These are phyloP conservation scores for Didymella pinodella DNA, from an alignment of 2,329 filamentous ascomycete species.

Conservation along the genomic window DNA sequence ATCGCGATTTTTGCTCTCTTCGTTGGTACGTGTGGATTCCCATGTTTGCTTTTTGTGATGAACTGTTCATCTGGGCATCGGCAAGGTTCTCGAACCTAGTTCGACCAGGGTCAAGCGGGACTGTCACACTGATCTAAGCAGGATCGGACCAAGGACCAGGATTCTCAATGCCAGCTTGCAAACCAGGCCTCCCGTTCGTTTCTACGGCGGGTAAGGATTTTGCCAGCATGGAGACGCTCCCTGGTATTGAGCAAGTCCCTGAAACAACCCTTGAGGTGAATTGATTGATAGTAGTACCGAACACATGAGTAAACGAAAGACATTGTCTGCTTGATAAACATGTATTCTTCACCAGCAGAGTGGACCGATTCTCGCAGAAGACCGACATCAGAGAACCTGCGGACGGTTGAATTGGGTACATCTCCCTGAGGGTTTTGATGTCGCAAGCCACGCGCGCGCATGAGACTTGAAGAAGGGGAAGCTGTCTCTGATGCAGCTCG, in stretches of 20 bases:
- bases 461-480: background rate
- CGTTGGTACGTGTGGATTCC: conserved; percentile 6
- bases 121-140: conserved; percentile 16
- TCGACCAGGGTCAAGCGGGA: background rate
- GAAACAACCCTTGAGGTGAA: background rate
- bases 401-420: background rate
- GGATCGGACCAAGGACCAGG: conserved; percentile 6
- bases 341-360: background rate
- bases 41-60: conserved; percentile 23
- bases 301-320: background rate
- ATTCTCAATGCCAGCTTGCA: background rate
- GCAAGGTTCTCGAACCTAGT: background rate
- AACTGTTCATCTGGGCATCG: conserved; percentile 13
- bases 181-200: background rate
- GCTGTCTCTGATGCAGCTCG: background rate
- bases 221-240: background rate
- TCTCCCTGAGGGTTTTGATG: background rate
- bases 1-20: conserved; percentile 7
- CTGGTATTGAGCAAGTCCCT: background rate
- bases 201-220: background rate
- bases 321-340: background rate
- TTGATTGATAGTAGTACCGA: background rate
- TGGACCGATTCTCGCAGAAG: background rate
- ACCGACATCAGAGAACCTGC: background rate
- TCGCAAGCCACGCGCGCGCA: conserved; percentile 9